Base-by-base conservation (phyloP, 805 yeast species). In the Metschnikowia baotianmanensis region DNA sequence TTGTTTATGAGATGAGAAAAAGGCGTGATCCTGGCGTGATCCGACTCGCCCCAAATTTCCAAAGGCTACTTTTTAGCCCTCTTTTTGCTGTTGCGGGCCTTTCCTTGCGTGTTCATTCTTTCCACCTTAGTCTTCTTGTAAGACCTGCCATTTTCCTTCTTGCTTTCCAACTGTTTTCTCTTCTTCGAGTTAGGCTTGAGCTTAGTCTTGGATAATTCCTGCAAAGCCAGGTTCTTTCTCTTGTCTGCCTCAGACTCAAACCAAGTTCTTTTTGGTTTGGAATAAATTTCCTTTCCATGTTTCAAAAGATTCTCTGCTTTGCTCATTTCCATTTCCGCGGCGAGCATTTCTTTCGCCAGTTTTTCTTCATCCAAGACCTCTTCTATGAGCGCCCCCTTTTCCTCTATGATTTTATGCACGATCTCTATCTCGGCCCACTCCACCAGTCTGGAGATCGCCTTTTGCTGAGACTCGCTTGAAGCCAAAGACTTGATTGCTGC, bases 221-320 rank as follows among this genome's bases (percentile, higher is more conserved):
- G 63, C 61, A 65, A 55, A 6, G 59, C 72, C 37, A 51, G 59
- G 13, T 61, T 51, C 52, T 53, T 67, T 63, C 71, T 67, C 63
- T 79, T 78, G 25, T 78, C 82, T 35, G 62, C 64, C 45, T 76
- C 80, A 24, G 72, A 56, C 65, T 87, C 91, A 63, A 93, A 91
- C 99, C 99, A 93, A 0, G 99, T 93, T 68, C 99, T 80, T 63
- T 78, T 88, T 24, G 99, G 98, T 57, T 97, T 78, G 1, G 96
- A 70, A 50, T 78, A 76, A 57, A 93, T 93, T 63, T 93, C 98
- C 38, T 77, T 77, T 51, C 80, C 78, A 55, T 86, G 89, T 57
- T 77, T 83, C 48, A 93, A 66, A 60, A 93, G 54, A 62, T 93
- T 93, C 55, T 84, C 85, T 42, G 96, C 96, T 62, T 85, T 87